Conservation (phyloP, 2,329 filamentous ascomycete genomes). For the Purpureocillium lavendulum region DNA sequence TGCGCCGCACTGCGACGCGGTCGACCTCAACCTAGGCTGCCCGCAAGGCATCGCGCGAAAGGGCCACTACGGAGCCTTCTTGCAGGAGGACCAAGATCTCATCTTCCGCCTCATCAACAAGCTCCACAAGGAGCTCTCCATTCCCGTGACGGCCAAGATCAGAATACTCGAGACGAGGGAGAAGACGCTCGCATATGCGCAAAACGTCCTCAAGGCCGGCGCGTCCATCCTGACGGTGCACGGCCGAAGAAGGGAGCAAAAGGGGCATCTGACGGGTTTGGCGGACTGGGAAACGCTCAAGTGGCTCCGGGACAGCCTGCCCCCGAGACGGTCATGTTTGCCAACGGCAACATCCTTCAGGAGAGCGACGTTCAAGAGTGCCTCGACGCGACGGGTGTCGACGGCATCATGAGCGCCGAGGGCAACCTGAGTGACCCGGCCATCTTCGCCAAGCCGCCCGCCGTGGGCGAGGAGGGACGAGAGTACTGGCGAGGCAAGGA, state of each 20-base stretch:
- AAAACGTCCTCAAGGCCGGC: conserved; percentile 76
- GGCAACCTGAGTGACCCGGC: conserved; percentile 88
- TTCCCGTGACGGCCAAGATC: conserved; percentile 94
- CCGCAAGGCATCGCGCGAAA: conserved; percentile 90
- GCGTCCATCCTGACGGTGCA: conserved; percentile 93
- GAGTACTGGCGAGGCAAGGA: conserved; percentile 82
- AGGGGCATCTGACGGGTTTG: conserved; percentile 87
- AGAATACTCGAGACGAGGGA: conserved; percentile 80
- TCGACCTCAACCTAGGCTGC: conserved; percentile 92
- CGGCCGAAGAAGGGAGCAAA: conserved; percentile 81
- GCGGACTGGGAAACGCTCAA: conserved; percentile 87
- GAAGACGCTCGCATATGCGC: conserved; percentile 80
- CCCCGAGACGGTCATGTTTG: conserved; percentile 89
- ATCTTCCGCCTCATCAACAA: conserved; percentile 76
- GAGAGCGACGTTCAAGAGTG: conserved; percentile 70
- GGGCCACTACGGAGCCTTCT: conserved; percentile 86
- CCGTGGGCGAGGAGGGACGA: conserved; percentile 54
- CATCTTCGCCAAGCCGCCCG: conserved; percentile 67
- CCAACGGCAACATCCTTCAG: conserved; percentile 89
- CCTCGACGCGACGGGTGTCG: conserved; percentile 74
- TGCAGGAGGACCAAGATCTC: conserved; percentile 85
- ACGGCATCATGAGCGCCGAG: conserved; percentile 93
- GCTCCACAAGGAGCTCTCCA: conserved; percentile 66
- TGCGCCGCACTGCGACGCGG: conserved; percentile 83
- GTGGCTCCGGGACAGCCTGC: conserved; percentile 74